Evolutionary conservation across 495 filamentous ascomycete genomes (phyloP).

Genomic region (Penicillium coprophilum): DNA sequence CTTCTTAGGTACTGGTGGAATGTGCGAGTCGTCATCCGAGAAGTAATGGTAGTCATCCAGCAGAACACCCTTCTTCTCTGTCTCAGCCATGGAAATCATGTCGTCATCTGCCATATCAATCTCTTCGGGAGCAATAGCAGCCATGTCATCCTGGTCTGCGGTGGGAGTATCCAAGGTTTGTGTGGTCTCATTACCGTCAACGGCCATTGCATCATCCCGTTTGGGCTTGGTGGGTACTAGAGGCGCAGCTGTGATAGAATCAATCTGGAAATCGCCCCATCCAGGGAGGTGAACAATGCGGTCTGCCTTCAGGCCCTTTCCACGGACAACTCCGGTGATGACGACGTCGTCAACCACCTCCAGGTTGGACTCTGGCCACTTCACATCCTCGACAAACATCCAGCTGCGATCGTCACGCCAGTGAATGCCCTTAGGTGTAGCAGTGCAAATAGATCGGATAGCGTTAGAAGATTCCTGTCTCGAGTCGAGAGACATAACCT

Average conservation of each 20-base stretch:
- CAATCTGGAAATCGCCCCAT: conserved; percentile 93
- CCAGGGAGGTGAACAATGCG: conserved; percentile 87
- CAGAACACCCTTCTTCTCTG: conserved; percentile 72
- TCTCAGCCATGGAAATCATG: conserved; percentile 55
- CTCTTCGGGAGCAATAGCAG: conserved; percentile 81
- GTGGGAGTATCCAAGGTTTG: conserved; percentile 66
- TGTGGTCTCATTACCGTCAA: conserved; percentile 55
- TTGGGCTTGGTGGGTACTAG: conserved; percentile 53
- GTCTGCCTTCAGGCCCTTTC: conserved; percentile 83
- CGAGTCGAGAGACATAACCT: conserved; percentile 80
- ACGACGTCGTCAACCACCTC: conserved; percentile 56
- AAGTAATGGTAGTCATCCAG: conserved; percentile 98
- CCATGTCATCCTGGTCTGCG: conserved; percentile 77
- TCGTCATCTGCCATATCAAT: conserved; percentile 72
- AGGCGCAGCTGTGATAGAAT: conserved; percentile 75
- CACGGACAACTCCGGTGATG: conserved; percentile 84
- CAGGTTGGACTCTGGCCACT: conserved; percentile 58
- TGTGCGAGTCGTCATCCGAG: conserved; percentile 78
- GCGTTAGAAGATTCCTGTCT: conserved; percentile 86
- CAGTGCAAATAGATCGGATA: conserved; percentile 85
- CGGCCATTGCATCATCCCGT: conserved; percentile 64
- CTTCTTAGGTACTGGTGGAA: conserved; percentile 63
- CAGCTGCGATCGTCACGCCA: conserved; percentile 95
- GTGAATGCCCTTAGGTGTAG: conserved; percentile 82
- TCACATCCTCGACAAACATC: conserved; percentile 83